These are phyloP conservation scores for Saxispiralis lemnorum DNA, from an alignment of 495 filamentous ascomycete species.

Conservation along the genomic window DNA sequence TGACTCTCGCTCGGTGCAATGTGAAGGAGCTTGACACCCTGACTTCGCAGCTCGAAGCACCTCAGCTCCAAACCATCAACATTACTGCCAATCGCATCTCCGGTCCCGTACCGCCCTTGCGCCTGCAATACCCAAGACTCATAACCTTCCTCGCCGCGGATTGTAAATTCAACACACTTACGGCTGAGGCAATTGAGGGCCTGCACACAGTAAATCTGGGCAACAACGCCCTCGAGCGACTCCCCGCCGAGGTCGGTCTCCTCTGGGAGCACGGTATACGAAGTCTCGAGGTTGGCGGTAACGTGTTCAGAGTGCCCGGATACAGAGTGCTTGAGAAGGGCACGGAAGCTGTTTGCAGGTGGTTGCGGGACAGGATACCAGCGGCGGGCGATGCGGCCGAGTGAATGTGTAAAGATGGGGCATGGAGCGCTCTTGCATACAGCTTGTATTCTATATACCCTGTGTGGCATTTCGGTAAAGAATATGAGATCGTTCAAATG, in stretches of 20 bases:
- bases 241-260: slow-evolving; percentile 65
- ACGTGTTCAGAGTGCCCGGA: slow-evolving; percentile 70
- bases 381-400: background rate
- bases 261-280: slow-evolving; percentile 36
- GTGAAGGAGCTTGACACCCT: slow-evolving; percentile 49
- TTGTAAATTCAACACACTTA: slow-evolving; percentile 49
- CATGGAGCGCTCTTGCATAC: too few species aligned
- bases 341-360: slow-evolving; percentile 69
- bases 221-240: slow-evolving; percentile 61
- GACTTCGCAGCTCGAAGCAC: slow-evolving; percentile 44
- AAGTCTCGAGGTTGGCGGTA: slow-evolving; percentile 53
- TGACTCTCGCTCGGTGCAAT: slow-evolving; percentile 53
- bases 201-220: slow-evolving; percentile 57
- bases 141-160: slow-evolving; percentile 51
- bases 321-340: slow-evolving; percentile 75
- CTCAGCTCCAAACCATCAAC: slow-evolving; percentile 55
- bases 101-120: slow-evolving; percentile 39
- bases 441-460: too few species aligned
- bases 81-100: slow-evolving; percentile 62
- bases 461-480: too few species aligned
- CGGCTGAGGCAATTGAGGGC: slow-evolving; percentile 56
- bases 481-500: too few species aligned
- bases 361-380: slow-evolving; percentile 63
- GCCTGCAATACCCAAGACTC: slow-evolving; percentile 45
- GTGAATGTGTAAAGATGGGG: too few species aligned